phyloP scores from a whole-genome alignment of 1,284 basidiomycete species.

The Cutaneotrichosporon sp. region DNA sequence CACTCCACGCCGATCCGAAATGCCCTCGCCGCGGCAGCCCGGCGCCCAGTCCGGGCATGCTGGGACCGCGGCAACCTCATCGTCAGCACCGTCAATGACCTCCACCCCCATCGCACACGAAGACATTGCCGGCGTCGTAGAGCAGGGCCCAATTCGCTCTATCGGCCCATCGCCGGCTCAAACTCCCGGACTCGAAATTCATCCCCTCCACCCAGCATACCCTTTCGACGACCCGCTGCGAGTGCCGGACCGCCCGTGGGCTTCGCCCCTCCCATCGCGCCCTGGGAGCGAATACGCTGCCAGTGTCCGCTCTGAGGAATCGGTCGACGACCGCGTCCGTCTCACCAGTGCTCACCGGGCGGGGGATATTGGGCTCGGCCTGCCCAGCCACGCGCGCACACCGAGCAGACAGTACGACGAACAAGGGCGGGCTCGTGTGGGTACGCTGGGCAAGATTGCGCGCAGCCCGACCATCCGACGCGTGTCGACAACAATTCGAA shows the following conservation, averaged over 20 bases:
- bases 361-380: neutral
- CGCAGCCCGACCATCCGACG: conserved; percentile 35
- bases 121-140: neutral
- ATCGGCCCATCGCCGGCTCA: neutral
- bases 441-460: conserved; percentile 15
- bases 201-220: neutral
- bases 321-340: neutral
- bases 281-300: neutral
- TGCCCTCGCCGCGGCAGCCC: too few species aligned
- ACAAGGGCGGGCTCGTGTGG: conserved; percentile 17
- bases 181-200: neutral
- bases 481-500: conserved; percentile 33
- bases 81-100: too few species aligned
- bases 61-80: neutral
- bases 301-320: neutral
- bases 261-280: neutral
- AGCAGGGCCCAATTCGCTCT: neutral
- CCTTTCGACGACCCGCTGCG: neutral
- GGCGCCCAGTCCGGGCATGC: too few species aligned
- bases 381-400: neutral
- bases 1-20: too few species aligned
- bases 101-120: neutral
- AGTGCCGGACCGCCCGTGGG: neutral
- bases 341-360: neutral
- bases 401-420: conserved; percentile 19